Evolutionary conservation across 768 basidiomycete species (phyloP), one percentile per base, ranked within the genome.

Genomic region (Russula dissimulans): DNA sequence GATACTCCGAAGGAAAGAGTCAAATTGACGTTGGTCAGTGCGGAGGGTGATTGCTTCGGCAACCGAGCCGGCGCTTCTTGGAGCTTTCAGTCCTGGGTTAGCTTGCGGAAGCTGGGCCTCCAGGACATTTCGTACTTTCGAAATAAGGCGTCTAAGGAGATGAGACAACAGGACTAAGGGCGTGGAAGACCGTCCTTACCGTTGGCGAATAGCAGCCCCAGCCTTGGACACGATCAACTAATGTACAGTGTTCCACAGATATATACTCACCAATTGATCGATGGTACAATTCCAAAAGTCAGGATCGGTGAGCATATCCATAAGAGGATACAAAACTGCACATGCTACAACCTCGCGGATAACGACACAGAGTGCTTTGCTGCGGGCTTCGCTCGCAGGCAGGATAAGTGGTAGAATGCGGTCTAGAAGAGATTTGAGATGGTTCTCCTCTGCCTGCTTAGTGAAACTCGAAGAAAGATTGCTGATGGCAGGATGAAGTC

Each of bases 261-360:
- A 43, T 44, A 44, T 50, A 77, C 91, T 73, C 70, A 93, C 95
- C 75, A 91, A 83, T 74, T 94, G 86, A 71, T 97, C 95, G 52
- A 97, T 89, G 41, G 83, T 81, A 59, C 84, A 79, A 74, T 99
- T 99, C 94, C 94, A 97, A 65, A 97, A 97, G 71, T 99, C 97
- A 5, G 94, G 91, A 71, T 99, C 97, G 32, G 89, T 80, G 39
- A 97, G 69, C 86, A 95, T 91, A 51, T 97, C 91, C 78, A 95
- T 85, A 56, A 95, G 72, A 12, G 95, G 94, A 68, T 89, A 85
- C 43, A 97, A 68, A 3, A 95, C 83, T 2, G 86, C 77, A 69
- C 91, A 95, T 4, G 89, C 81, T 0, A 87, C 76, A 65, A 97
- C 81, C 73, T 99, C 97, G 48, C 92, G 76, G 3, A 84, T 83